Evolutionary conservation across 305 asterid species (phyloP), one percentile per base, ranked within the genome.

Genomic region (Withania somnifera): DNA sequence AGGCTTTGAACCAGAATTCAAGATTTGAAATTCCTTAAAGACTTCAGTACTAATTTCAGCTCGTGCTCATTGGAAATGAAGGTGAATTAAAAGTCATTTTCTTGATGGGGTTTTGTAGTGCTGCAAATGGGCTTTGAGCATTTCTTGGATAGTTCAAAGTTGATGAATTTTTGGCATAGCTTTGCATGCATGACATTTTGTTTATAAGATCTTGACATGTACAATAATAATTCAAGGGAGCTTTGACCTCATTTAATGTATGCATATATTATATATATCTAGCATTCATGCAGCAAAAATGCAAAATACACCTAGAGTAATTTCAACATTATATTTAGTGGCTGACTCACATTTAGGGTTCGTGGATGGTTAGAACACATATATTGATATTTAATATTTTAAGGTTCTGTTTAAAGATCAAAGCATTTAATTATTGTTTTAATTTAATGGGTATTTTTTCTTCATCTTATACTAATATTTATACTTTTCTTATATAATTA

Each of bases 1-100:
- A 7, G 85, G 89, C 66, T 80, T 87, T 11, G 89, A 87, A 73
- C 83, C 88, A 69, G 89, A 89, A 51, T 86, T 86, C 78, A 85
- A 56, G 38, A 85, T 53, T 75, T 82, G 90, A 81, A 86, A 53
- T 30, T 89, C 84, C 32, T 81, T 80, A n/a, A 84, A 54, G 22
- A 63, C 75, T 17, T 83, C 83, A 24, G 86, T 78, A 32, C 38
- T 6, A 34, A 42, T 63, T 63, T 77, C 87, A 24, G 30, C 81
- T 24, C 60, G 77, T 60, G 83, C 77, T 83, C 78, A 38, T 68
- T 66, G 24, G 86, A 32, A 30, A 83, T n/a, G 3, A 30, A 30
- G 34, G 34, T 85, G 32, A 77, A 67, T 42, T 75, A 20, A 38
- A 34, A 77, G 22, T 71, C 84, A 54, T 77, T 60, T 68, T 42